Evolutionary conservation across 2,329 filamentous ascomycete species (phyloP), one percentile per base, ranked within the genome.

Genomic region (Beauveria rudraprayagi): DNA sequence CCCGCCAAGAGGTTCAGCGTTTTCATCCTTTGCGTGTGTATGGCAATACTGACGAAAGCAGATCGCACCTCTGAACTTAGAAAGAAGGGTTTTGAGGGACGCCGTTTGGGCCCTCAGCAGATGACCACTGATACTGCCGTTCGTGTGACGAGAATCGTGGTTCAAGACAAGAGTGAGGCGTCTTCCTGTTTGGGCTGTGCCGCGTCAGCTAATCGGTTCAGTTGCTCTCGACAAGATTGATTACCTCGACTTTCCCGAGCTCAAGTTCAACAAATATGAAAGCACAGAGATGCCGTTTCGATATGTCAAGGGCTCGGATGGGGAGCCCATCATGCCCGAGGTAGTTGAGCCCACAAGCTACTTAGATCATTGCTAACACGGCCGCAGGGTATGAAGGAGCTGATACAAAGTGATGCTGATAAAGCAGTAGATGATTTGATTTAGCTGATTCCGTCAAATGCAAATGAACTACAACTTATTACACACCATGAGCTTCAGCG

Each of bases 51-150:
- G 53, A 54, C 65, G 41, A 40, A 51, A n/a, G 24, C 22, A 61
- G 93, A 97, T 75, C 88, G 94, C 64, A 99, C 94, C 5, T 93
- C 90, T n/a, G 94, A 99, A 74, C 78, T 99, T 68, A 86, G 94
- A 57, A 92, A 91, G 75, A 96, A 97, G 72, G 94, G 94, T 3
- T 99, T 96, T 69, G 81, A 87, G 62, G 92, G 93, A 62, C 86
- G 94, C 58, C 83, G 94, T 62, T 80, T 99, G 34, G 94, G 94
- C 0, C 91, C 93, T 8, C 88, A 92, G 68, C 94, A 99, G 75
- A 97, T 99, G 93, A 97, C 94, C 3, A 99, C 94, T 5, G 94
- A 99, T 73, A 99, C 94, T 22, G 94, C 94, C 5, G 94, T 97
- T 56, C 84, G 94, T 66, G 93, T 97, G 50, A 97, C 94, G 37